phyloP scores from a whole-genome alignment of 768 basidiomycete genomes.

The Podaxis rugospora region DNA sequence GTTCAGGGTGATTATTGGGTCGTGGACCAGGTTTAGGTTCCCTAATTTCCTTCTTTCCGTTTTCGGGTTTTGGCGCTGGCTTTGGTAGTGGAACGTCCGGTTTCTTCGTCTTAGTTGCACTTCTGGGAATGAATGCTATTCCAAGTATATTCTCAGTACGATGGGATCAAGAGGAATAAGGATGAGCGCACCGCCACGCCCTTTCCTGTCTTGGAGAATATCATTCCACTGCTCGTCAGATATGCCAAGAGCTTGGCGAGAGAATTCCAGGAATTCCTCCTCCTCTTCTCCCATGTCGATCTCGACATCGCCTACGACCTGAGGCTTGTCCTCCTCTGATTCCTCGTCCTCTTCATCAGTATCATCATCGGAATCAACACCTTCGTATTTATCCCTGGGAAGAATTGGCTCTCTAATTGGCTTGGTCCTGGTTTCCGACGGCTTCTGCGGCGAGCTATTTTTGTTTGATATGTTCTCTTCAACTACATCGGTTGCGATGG shows the following conservation, averaged over 20 bases:
- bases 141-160: background rate
- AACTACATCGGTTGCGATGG: conserved; percentile 36
- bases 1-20: conserved; percentile 55
- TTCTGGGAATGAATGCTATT: conserved; percentile 58
- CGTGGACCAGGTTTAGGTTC: conserved; percentile 27
- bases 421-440: conserved; percentile 25
- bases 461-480: conserved; percentile 20
- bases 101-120: conserved; percentile 21
- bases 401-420: conserved; percentile 76
- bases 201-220: conserved; percentile 76
- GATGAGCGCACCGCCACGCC: conserved; percentile 67
- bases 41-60: conserved; percentile 11
- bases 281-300: conserved; percentile 91
- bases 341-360: conserved; percentile 64
- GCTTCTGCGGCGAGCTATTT: background rate
- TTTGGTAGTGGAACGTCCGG: conserved; percentile 1
- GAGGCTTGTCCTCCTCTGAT: conserved; percentile 77
- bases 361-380: conserved; percentile 88
- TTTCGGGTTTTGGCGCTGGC: conserved; percentile 10
- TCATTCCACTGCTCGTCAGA: conserved; percentile 82
- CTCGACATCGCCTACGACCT: conserved; percentile 79
- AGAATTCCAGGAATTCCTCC: conserved; percentile 94
- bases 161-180: conserved; percentile 9
- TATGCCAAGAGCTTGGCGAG: conserved; percentile 87
- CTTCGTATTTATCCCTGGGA: conserved; percentile 82